Base-by-base conservation (phyloP, 2,329 filamentous ascomycete genomes). In the Rhinocladiella mackenziei region DNA sequence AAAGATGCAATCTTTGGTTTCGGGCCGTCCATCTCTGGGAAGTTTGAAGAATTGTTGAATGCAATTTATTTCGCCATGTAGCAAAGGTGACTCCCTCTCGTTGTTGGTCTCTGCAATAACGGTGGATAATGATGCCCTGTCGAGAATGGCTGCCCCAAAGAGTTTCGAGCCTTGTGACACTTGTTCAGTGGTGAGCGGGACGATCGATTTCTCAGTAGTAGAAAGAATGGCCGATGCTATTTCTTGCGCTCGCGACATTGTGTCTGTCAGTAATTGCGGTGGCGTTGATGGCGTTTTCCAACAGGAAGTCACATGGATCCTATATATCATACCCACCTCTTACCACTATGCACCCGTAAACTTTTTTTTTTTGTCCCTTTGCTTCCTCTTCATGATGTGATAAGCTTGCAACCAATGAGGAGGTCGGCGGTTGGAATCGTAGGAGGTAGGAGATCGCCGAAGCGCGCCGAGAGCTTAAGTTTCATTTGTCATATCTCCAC, bases 1-100 rank as follows among this genome's bases (percentile, higher is more conserved):
- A 64, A 80, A 79, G 57, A 80, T 56, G 62, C 75, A 78, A 55
- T 75, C 72, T 6, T 62, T 60, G 3, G 69, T 63, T 26, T 60
- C 59, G 0, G 71, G 70, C 1, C 72, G 65, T 54, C 25, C 58
- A 46, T 2, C 69, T 55, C 34, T 60, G 50, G 9, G 66, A 58
- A 47, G 57, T 0, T 66, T 66, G 61, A 76, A 79, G 64, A 79
- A 79, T 22, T 71, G 62, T 54, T 78, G 75, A 60, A 80, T 78
- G 65, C 76, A 79, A 60, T 78, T 76, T 60, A 79, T 77, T 53
- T 80, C 76, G 48, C 76, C 76, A 58, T 79, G 76, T 6, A 79
- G 66, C 3, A 79, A 66, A 2, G 76, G 76, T 3, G 76, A 78
- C 1, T 58, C 59, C 8, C 67, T 66, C 58, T 79, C 76, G 59